phyloP scores from a whole-genome alignment of 192 early-diverging fungal species.

The Backusella sp. region DNA sequence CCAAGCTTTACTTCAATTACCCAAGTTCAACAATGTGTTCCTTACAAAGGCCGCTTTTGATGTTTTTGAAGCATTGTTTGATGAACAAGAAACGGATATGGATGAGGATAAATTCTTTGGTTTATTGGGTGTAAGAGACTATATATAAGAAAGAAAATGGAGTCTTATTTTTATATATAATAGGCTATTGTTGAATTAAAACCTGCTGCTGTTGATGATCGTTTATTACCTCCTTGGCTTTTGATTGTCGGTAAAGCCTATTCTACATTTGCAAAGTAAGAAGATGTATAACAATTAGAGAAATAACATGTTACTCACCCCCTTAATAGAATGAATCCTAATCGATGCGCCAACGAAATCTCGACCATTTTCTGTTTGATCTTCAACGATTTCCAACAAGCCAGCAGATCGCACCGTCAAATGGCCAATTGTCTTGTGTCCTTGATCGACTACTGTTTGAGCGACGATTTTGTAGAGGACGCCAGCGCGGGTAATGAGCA shows the following conservation, averaged over 20 bases:
- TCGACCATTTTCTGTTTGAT: conserved; percentile 58
- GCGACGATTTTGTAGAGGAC: conserved; percentile 70
- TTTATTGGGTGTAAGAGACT: conserved; percentile 28
- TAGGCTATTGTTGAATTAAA: conserved; percentile 70
- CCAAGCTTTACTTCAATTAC: conserved; percentile 72
- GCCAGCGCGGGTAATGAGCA: conserved; percentile 37
- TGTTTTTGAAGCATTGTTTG: conserved; percentile 65
- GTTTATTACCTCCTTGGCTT: conserved; percentile 81
- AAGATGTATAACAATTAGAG: no score
- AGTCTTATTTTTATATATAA: conserved; percentile 19
- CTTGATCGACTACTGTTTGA: conserved; percentile 72
- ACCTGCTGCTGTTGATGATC: conserved; percentile 82
- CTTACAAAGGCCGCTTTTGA: conserved; percentile 78
- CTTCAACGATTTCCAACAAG: conserved; percentile 65
- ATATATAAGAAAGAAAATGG: background rate
- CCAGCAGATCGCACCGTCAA: conserved; percentile 43
- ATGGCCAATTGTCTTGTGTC: conserved; percentile 70
- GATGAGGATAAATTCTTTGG: conserved; percentile 36
- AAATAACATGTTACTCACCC: no score
- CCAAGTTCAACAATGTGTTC: conserved; percentile 75
- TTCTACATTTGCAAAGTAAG: conserved; percentile 60
- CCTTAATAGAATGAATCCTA: conserved; percentile 38
- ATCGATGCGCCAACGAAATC: conserved; percentile 48
- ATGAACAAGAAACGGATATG: conserved; percentile 41
- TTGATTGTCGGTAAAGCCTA: conserved; percentile 77